These are phyloP conservation scores for Oryza officinalis DNA, from an alignment of 176 grass and related monocot genomes.

Conservation along the genomic window DNA sequence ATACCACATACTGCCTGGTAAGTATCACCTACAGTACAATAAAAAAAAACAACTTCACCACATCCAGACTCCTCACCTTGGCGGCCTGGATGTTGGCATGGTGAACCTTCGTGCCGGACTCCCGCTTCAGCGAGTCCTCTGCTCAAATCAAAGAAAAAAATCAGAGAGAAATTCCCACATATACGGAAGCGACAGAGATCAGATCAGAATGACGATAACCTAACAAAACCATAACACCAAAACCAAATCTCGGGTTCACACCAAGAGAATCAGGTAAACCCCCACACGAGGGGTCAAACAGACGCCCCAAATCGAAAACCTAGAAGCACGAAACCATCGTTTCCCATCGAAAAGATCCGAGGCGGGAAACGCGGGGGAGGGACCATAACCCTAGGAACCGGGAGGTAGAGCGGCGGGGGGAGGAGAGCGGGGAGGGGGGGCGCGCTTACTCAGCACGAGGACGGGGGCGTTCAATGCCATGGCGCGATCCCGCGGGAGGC, in stretches of 20 bases:
- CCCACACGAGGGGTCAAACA: not conserved
- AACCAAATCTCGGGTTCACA: conserved; percentile 12
- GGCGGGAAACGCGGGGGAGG: not conserved
- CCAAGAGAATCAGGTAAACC: not conserved
- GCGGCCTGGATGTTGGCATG: conserved; percentile 90
- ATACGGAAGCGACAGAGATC: conserved; percentile 4
- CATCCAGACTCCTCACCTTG: conserved; percentile 44
- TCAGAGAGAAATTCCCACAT: not conserved
- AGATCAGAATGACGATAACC: conserved; percentile 23
- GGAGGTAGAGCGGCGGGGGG: not conserved
- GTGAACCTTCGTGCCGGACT: conserved; percentile 88
- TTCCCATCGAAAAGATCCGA: not conserved
- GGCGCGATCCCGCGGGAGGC: not conserved
- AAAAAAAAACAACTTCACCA: not conserved
- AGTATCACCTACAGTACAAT: not conserved
- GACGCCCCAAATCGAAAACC: not conserved
- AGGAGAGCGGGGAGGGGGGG: not conserved
- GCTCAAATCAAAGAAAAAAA: conserved; percentile 28
- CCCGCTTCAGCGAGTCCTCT: conserved; percentile 96
- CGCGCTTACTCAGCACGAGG: conserved; percentile 83
- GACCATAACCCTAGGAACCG: not conserved
- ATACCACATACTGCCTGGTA: not conserved
- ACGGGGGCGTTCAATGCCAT: conserved; percentile 82
- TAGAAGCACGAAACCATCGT: not conserved
- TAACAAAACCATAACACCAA: not conserved